Evolutionary conservation across 345 rosid genomes (phyloP).

Genomic region (Dipteronia sinensis): DNA sequence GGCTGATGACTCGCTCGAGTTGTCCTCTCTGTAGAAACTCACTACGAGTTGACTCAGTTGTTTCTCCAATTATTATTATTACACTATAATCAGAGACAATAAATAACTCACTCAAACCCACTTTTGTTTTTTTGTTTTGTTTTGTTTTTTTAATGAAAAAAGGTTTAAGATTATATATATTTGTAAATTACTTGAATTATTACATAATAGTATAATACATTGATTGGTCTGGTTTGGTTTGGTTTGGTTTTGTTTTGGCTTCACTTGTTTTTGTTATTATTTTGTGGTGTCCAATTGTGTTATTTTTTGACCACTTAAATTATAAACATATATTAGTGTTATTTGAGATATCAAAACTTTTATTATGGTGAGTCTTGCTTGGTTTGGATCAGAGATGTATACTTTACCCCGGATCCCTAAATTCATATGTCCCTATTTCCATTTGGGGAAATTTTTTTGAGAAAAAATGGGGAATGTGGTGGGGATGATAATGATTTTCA

Average conservation of each 20-base stretch:
- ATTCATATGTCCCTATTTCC: no score
- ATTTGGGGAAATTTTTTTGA: no score
- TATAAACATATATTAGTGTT: no score
- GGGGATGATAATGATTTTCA: no score
- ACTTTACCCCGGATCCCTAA: no score
- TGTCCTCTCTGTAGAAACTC: conserved; percentile 76
- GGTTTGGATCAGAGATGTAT: no score
- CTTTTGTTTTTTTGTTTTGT: not conserved
- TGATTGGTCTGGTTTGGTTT: not conserved
- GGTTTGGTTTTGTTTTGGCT: not conserved
- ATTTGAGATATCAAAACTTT: no score
- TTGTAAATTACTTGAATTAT: not conserved
- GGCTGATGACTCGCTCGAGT: conserved; percentile 63
- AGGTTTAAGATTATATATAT: not conserved
- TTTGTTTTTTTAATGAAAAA: no score
- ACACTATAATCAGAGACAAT: not conserved
- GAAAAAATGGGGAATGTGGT: no score
- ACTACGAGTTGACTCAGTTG: conserved; percentile 31
- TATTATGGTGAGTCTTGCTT: not conserved
- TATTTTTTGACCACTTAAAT: not conserved
- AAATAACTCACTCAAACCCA: not conserved
- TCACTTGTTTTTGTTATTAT: not conserved
- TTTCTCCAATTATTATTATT: conserved; percentile 13
- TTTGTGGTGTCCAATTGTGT: no score
- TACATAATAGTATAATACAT: not conserved